Conservation (phyloP, 2,329 filamentous ascomycete species). For the Zymoseptoria pseudotritici region DNA sequence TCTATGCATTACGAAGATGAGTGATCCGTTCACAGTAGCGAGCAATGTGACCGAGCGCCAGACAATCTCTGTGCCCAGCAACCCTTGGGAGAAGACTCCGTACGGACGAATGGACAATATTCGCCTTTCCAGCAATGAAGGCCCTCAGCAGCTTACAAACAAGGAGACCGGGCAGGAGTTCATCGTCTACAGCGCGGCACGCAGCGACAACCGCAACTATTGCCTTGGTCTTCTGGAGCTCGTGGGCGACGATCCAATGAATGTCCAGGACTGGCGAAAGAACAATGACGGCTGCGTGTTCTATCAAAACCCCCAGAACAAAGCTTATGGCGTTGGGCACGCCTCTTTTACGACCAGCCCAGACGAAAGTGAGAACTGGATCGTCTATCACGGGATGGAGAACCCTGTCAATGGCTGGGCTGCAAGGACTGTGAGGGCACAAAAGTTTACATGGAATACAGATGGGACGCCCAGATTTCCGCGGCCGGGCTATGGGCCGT, state of each 20-base stretch:
- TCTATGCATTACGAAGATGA: constrained; percentile 46
- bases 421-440: constrained; percentile 42
- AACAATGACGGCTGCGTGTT: constrained; percentile 42
- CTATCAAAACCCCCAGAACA: constrained; percentile 40
- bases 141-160: constrained; percentile 44
- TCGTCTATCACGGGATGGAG: constrained; percentile 48
- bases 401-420: constrained; percentile 42
- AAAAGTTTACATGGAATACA: constrained; percentile 43
- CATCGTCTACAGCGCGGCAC: constrained; percentile 43
- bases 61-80: constrained; percentile 41
- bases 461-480: constrained; percentile 44
- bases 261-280: constrained; percentile 43
- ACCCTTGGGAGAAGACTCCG: constrained; percentile 47
- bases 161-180: constrained; percentile 41
- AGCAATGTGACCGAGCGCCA: constrained; percentile 41
- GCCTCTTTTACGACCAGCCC: constrained; percentile 45
- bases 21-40: constrained; percentile 41
- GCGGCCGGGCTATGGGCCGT: constrained; percentile 44
- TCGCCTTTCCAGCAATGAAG: constrained; percentile 44
- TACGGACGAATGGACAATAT: constrained; percentile 42
- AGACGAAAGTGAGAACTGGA: constrained; percentile 43
- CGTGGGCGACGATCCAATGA: constrained; percentile 43
- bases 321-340: constrained; percentile 44
- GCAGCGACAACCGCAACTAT: constrained; percentile 48
- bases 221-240: constrained; percentile 47